Conservation (phyloP, 345 rosid genomes). For the Lepidium sativum region DNA sequence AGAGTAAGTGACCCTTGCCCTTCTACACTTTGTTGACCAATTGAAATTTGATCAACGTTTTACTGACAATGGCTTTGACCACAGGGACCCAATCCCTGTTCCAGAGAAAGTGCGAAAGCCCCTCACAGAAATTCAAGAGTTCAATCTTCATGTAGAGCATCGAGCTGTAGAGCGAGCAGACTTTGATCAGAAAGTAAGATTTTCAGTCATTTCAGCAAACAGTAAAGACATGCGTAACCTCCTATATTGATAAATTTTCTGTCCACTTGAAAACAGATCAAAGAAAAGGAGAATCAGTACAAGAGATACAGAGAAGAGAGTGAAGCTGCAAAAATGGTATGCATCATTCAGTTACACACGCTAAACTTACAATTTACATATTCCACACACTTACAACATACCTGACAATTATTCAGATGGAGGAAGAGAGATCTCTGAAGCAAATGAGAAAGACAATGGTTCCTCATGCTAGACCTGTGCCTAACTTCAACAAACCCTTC, state of each 20-base stretch:
- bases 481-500: constrained; percentile 79
- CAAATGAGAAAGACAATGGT: constrained; percentile 89
- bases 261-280: constrained; percentile 44
- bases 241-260: neutral
- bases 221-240: neutral
- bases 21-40: neutral
- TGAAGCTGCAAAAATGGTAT: constrained; percentile 80
- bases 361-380: neutral
- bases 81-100: constrained; percentile 88
- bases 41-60: neutral
- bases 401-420: constrained; percentile 40
- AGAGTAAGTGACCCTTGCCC: constrained; percentile 44
- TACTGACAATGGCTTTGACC: constrained; percentile 1
- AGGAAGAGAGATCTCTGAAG: constrained; percentile 85
- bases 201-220: neutral
- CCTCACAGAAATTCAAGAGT: constrained; percentile 67
- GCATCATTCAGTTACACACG: neutral
- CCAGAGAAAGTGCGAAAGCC: constrained; percentile 87
- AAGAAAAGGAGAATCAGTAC: constrained; percentile 74
- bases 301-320: constrained; percentile 95
- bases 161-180: constrained; percentile 84
- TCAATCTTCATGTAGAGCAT: constrained; percentile 56
- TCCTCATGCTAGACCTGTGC: constrained; percentile 84
- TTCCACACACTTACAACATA: too few relatives aligned
- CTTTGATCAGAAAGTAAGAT: constrained; percentile 75